Base-by-base conservation (phyloP, 495 filamentous ascomycete genomes). In the Hyaloscypha hepaticicola region DNA sequence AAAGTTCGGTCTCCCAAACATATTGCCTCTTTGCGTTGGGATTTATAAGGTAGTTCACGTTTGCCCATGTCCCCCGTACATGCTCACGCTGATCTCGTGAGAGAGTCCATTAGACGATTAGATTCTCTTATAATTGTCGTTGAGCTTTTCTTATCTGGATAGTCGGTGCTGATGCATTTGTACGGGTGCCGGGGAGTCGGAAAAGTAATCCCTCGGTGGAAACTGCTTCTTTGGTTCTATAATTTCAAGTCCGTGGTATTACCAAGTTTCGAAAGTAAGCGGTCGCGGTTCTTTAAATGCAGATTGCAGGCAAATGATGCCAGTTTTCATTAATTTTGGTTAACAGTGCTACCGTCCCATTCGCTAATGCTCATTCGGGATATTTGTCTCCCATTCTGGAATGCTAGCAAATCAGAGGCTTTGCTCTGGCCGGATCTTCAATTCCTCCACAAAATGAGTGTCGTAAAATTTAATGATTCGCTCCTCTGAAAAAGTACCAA, bases 401-500 rank as follows among this genome's bases (percentile, higher is more conserved):
- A 34, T 38, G 28, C 49, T n/a, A 51, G 60, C 60, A 53, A 41
- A 61, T 61, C 48, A 38, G 26, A 22, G 19, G 1, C 21, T 45
- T 24, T 41, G 7, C 33, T 25, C 25, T 25, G 12, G 2, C 21
- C 6, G 9, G 31, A 45, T 24, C 7, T 58, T 8, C 22, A n/a
- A 22, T 34, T 9, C 33, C 9, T 58, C 56, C 34, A 8, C 7
- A 45, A 48, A 49, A 60, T 60, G 58, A 49, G 22, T 33, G 27
- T 51, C 58, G 38, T 27, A 19, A 60, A 49, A 5, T 26, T 26
- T 27, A 5, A 60, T 60, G 34, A 60, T 60, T 60, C 58, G 58
- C 28, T 60, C 14, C 22, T 0, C 25, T 5, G 22, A 31, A 27
- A 51, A 49, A 11, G 31, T 21, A 19, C 3, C 48, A 29, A 45